A percentile compares a stretch with the other conserved stretches of the same genome.
Evolutionary conservation across 164 flowering plant species (phyloP).

Genomic region (Vitis amurensis): DNA sequence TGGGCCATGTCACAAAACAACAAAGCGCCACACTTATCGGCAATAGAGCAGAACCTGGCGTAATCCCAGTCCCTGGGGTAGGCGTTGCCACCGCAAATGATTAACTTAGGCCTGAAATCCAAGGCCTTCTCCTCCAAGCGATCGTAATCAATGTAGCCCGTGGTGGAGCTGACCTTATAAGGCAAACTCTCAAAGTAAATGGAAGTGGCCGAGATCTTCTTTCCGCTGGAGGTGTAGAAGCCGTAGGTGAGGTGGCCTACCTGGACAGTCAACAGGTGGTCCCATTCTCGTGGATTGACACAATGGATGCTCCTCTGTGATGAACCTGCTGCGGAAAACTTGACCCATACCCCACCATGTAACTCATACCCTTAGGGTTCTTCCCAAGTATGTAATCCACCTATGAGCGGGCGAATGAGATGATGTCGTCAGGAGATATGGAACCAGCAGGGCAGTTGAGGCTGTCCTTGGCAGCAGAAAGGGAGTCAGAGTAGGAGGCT

Average conservation of each 20-base stretch:
- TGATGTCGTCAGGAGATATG: constrained; percentile 27
- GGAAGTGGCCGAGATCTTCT: constrained; percentile 95
- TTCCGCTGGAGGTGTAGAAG: constrained; percentile 89
- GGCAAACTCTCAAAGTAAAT: constrained; percentile 99
- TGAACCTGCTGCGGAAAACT: constrained; percentile 50
- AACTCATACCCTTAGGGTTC: constrained; percentile 53
- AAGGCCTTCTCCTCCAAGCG: constrained; percentile 97
- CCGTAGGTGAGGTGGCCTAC: constrained; percentile 77
- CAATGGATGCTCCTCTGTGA: constrained; percentile 72
- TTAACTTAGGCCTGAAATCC: constrained; percentile 92
- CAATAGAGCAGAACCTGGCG: constrained; percentile 61
- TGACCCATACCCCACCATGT: constrained; percentile 67
- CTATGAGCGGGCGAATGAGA: constrained; percentile 40
- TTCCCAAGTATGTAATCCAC: constrained; percentile 62
- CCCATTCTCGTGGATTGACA: constrained; percentile 36
- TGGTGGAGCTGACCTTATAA: constrained; percentile 74
- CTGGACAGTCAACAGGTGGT: no score
- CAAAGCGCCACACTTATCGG: constrained; percentile 93
- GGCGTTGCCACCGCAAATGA: constrained; percentile 97
- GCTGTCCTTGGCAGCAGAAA: constrained; percentile 7
- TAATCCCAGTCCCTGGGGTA: constrained; percentile 98
- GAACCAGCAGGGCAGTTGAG: constrained; percentile 36
- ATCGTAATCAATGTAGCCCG: constrained; percentile 90
- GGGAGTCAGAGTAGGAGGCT: constrained; percentile 37
- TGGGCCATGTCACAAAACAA: constrained; percentile 99